Evolutionary conservation across 2,329 filamentous ascomycete species (phyloP).

Genomic region (Penicillium sp.): DNA sequence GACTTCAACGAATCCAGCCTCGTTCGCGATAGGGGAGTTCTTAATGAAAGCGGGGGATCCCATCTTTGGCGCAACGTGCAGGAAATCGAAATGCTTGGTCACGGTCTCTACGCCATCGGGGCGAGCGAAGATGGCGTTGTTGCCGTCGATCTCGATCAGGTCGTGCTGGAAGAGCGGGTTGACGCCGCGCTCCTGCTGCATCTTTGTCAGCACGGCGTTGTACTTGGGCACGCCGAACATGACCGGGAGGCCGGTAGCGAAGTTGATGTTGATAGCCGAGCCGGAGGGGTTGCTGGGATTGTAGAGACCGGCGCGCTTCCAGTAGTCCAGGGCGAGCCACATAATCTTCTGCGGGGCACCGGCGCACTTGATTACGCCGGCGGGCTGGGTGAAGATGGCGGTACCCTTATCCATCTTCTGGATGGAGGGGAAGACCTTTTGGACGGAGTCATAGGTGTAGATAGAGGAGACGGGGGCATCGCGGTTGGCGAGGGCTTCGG

Average conservation of each 20-base stretch:
- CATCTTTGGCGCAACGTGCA: conserved; percentile 63
- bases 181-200: conserved; percentile 56
- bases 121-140: conserved; percentile 53
- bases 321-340: conserved; percentile 63
- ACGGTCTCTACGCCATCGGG: conserved; percentile 48
- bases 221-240: conserved; percentile 66
- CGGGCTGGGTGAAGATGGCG: conserved; percentile 62
- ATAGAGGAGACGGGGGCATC: conserved; percentile 56
- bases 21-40: conserved; percentile 56
- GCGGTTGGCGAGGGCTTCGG: conserved; percentile 55
- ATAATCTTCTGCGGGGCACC: conserved; percentile 63
- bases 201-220: conserved; percentile 53
- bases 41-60: conserved; percentile 57
- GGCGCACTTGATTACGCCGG: conserved; percentile 61
- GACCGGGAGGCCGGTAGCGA: conserved; percentile 55
- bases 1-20: conserved; percentile 60
- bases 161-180: conserved; percentile 62
- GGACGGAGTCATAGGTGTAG: conserved; percentile 57
- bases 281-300: conserved; percentile 36
- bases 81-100: conserved; percentile 52
- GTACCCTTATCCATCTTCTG: conserved; percentile 50
- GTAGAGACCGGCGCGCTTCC: conserved; percentile 57
- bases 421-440: conserved; percentile 55
- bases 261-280: conserved; percentile 54
- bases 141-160: conserved; percentile 54